A percentile compares a stretch with the other conserved stretches of the same genome.
phyloP scores from a whole-genome alignment of 1,139 yeast species.

The Kodamaea plutei region DNA sequence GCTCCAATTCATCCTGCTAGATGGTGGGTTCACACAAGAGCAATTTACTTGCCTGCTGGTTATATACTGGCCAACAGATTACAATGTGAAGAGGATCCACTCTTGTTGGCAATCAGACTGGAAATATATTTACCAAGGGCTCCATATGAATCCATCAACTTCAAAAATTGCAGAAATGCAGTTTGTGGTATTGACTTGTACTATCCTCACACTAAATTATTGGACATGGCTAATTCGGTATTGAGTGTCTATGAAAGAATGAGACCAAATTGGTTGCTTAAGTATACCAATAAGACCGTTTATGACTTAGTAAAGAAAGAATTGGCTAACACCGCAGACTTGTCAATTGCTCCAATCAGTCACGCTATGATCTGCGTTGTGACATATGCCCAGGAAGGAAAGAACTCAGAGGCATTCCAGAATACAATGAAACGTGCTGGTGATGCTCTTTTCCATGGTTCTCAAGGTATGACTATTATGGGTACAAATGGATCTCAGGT shows the following conservation, averaged over 20 bases:
- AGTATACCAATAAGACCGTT: constrained; percentile 48
- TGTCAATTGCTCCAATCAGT: constrained; percentile 93
- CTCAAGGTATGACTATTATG: constrained; percentile 88
- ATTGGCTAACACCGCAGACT: constrained; percentile 67
- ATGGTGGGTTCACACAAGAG: constrained; percentile 99
- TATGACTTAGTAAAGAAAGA: constrained; percentile 72
- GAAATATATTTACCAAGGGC: constrained; percentile 62
- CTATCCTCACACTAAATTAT: constrained; percentile 77
- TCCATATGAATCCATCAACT: constrained; percentile 66
- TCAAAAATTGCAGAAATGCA: constrained; percentile 66
- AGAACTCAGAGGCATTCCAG: constrained; percentile 56
- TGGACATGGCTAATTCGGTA: constrained; percentile 60
- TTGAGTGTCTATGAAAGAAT: constrained; percentile 65
- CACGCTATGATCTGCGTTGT: constrained; percentile 81
- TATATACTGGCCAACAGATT: constrained; percentile 62
- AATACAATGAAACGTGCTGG: constrained; percentile 58
- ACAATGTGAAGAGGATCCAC: constrained; percentile 58
- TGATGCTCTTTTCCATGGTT: constrained; percentile 80
- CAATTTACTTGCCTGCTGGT: constrained; percentile 84
- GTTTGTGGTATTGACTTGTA: constrained; percentile 92
- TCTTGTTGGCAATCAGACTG: constrained; percentile 59
- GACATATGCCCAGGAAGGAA: constrained; percentile 65
- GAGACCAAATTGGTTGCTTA: constrained; percentile 71
- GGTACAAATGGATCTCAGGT: constrained; percentile 98
- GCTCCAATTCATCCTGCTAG: constrained; percentile 88